phyloP scores from a whole-genome alignment of 2,329 filamentous ascomycete genomes.

The Fusarium irregulare region DNA sequence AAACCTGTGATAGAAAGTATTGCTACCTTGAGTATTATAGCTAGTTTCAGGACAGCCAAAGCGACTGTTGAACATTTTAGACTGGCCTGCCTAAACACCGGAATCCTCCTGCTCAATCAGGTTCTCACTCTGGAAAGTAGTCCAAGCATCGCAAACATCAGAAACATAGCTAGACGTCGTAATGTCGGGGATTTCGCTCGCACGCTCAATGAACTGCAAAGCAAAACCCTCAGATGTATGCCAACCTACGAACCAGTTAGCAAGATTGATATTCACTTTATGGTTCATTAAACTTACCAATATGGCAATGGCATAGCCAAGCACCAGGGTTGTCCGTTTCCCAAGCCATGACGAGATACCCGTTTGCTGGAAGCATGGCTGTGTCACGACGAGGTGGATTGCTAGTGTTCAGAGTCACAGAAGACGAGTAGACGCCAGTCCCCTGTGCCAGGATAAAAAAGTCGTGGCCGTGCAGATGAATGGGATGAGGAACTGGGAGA shows the following conservation, averaged over 20 bases:
- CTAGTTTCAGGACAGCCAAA: rapidly evolving
- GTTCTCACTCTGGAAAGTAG: not conserved
- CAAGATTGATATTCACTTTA: rapidly evolving
- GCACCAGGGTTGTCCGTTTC: slow-evolving; percentile 61
- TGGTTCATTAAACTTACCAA: slow-evolving; percentile 33
- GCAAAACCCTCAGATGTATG: slow-evolving; percentile 15
- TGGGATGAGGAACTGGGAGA: slow-evolving; percentile 47
- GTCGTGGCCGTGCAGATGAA: slow-evolving; percentile 54
- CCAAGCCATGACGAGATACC: slow-evolving; percentile 63
- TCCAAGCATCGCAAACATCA: slow-evolving; percentile 15
- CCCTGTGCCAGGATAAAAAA: slow-evolving; percentile 47
- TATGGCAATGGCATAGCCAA: slow-evolving; percentile 64
- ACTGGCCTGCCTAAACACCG: not conserved
- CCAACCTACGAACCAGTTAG: not conserved
- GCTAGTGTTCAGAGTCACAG: slow-evolving; percentile 8
- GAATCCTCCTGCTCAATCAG: slow-evolving; percentile 9
- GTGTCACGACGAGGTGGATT: slow-evolving; percentile 66
- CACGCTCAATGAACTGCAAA: slow-evolving; percentile 12
- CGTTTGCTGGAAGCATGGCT: slow-evolving; percentile 57
- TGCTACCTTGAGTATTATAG: not conserved
- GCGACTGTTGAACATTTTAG: not conserved
- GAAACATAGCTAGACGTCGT: slow-evolving; percentile 12
- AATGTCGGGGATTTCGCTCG: slow-evolving; percentile 4
- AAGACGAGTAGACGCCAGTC: slow-evolving; percentile 19
- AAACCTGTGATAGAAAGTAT: too few species aligned